Evolutionary conservation across 2,329 filamentous ascomycete species (phyloP), one percentile per base, ranked within the genome.

Genomic region (Neonectria ditissima): DNA sequence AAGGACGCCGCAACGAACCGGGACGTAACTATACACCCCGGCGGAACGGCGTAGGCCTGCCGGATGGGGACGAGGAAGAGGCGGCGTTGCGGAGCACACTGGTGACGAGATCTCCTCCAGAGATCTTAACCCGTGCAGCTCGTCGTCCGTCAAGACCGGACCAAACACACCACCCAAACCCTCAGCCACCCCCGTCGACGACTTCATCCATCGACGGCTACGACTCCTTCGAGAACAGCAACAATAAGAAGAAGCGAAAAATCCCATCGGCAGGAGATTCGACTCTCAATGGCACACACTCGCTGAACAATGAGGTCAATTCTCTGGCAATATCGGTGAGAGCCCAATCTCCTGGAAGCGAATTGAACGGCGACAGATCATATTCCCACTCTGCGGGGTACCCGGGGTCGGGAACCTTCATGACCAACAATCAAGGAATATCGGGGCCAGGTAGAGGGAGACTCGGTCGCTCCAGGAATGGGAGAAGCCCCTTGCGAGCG

Each of bases 191-290:
- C 52, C 86, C 86, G 45, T 93, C 92, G 13, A 89, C 90, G 24
- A 85, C 87, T 6, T 91, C 90, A 5, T 91, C 91, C 3, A 82
- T 88, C 11, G 95, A 98, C 77, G 94, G 94, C 14, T 98, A 98
- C 77, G 96, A 99, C 78, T 96, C 93, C 7, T 97, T 97, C 73
- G 96, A 99, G 79, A 98, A 98, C 74, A 97, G 93, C 37, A 98
- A 97, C 78, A 99, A 99, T 77, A 99, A 99, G 81, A 99, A 98
- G 83, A 98, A 99, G 80, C 88, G 96, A 70, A 99, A 99, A 81
- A 98, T 99, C 39, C 96, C 96, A 0, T 94, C 94, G 0, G 93
- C 93, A 10, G 92, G 92, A 18, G 92, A 92, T 72, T 84, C 89
- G 14, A 87, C 78, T 4, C 70, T 84, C 20, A 81, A 80, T 54